Percentiles rank a stretch among this genome's conserved stretches.
phyloP scores from a whole-genome alignment of 345 rosid species.

The Streptanthus diversifolius region DNA sequence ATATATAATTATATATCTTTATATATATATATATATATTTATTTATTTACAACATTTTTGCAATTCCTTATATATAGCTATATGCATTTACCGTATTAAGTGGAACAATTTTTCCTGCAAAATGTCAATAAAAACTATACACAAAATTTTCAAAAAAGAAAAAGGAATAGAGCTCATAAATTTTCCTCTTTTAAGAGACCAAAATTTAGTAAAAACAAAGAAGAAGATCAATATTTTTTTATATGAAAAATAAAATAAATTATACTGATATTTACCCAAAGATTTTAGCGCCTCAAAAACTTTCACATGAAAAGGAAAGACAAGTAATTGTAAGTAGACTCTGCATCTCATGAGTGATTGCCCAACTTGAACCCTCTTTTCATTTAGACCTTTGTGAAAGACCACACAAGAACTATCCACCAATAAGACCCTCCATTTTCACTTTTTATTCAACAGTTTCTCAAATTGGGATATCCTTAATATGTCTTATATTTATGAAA shows the following conservation, averaged over 20 bases:
- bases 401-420: conserved; percentile 32
- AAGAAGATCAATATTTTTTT: conserved; percentile 4
- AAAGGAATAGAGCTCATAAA: not conserved
- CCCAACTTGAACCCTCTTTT: conserved; percentile 36
- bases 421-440: conserved; percentile 3
- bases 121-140: not conserved
- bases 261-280: conserved; percentile 20
- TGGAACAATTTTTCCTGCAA: conserved; percentile 9
- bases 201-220: conserved; percentile 22
- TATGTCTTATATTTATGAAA: conserved; percentile 24
- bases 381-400: conserved; percentile 35
- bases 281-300: conserved; percentile 29
- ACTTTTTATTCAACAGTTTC: conserved; percentile 1
- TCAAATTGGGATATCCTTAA: conserved; percentile 25
- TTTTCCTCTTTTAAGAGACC: conserved; percentile 19
- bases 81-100: conserved; percentile 2
- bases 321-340: conserved; percentile 39
- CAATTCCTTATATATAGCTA: not conserved
- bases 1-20: not conserved
- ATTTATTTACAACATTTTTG: not conserved
- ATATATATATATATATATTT: too few species aligned
- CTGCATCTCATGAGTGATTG: conserved; percentile 38
- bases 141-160: not conserved
- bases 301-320: conserved; percentile 37
- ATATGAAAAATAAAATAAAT: not conserved